Conservation (phyloP, 164 flowering plant species). For the Stephania japonica region DNA sequence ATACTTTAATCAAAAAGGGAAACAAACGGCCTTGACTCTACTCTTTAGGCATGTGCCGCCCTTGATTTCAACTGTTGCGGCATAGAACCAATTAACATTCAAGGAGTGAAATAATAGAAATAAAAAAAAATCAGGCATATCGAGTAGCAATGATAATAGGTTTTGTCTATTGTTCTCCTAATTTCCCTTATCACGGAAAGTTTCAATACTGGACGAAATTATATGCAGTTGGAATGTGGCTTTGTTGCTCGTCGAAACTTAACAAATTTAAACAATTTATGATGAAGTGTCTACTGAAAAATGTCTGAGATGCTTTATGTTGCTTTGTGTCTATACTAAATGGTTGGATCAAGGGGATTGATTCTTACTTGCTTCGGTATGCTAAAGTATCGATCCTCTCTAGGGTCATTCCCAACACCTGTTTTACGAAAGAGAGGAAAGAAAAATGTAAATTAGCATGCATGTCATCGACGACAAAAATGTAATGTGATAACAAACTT, state of each 20-base stretch:
- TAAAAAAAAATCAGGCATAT: too few relatives aligned
- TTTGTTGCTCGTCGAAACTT: background rate
- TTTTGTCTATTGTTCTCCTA: too few relatives aligned
- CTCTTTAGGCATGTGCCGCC: too few relatives aligned
- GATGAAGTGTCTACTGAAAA: background rate
- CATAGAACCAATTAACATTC: too few relatives aligned
- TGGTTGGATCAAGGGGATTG: background rate
- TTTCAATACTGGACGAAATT: background rate
- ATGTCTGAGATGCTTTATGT: background rate
- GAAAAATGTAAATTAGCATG: background rate
- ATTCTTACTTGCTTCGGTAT: constrained; percentile 85
- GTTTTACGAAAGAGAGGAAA: background rate
- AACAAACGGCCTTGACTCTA: too few relatives aligned
- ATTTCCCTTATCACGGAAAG: too few relatives aligned
- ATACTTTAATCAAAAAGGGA: too few relatives aligned
- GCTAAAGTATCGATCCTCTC: constrained; percentile 97
- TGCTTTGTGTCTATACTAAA: background rate
- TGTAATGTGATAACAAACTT: background rate
- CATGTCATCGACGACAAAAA: background rate
- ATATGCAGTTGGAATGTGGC: too few relatives aligned
- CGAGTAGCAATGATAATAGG: too few relatives aligned
- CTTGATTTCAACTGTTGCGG: too few relatives aligned
- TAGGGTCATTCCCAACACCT: constrained; percentile 97
- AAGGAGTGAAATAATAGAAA: too few relatives aligned
- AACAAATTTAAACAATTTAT: background rate